Percentiles rank a stretch among this genome's conserved stretches.
Conservation (phyloP, 306 rosid species). For the Prunus mume region DNA sequence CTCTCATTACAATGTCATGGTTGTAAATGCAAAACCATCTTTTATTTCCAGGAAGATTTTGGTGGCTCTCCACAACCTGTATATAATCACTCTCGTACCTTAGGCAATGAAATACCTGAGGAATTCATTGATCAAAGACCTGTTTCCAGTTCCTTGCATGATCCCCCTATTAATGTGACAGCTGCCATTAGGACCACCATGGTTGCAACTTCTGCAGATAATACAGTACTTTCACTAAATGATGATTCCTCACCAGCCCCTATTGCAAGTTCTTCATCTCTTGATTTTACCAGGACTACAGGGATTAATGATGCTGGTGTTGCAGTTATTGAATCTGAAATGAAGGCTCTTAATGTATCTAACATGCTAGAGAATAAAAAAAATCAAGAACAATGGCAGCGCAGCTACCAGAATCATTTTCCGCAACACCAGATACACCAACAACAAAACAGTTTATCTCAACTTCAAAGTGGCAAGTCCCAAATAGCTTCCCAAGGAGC, state of each 20-base stretch:
- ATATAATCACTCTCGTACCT: conserved; percentile 34
- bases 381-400: conserved; percentile 44
- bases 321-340: conserved; percentile 36
- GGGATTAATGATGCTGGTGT: conserved; percentile 38
- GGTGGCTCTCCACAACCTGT: conserved; percentile 39
- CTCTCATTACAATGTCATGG: conserved; percentile 2
- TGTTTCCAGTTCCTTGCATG: conserved; percentile 38
- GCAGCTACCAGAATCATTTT: conserved; percentile 40
- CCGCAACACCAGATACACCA: conserved; percentile 32
- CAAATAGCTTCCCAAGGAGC: conserved; percentile 41
- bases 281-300: conserved; percentile 32
- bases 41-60: conserved; percentile 47
- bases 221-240: conserved; percentile 29
- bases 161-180: conserved; percentile 17
- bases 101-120: conserved; percentile 31
- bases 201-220: conserved; percentile 27
- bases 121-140: conserved; percentile 31
- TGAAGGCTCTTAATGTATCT: conserved; percentile 46
- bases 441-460: conserved; percentile 38
- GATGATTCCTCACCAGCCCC: conserved; percentile 25
- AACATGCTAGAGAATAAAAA: conserved; percentile 39
- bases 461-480: conserved; percentile 33
- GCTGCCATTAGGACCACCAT: conserved; percentile 26
- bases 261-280: conserved; percentile 38
- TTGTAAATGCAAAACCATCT: conserved; percentile 12